A percentile compares a stretch with the other conserved stretches of the same genome.
phyloP scores from a whole-genome alignment of 1,139 yeast genomes.

The Candida sp. region DNA sequence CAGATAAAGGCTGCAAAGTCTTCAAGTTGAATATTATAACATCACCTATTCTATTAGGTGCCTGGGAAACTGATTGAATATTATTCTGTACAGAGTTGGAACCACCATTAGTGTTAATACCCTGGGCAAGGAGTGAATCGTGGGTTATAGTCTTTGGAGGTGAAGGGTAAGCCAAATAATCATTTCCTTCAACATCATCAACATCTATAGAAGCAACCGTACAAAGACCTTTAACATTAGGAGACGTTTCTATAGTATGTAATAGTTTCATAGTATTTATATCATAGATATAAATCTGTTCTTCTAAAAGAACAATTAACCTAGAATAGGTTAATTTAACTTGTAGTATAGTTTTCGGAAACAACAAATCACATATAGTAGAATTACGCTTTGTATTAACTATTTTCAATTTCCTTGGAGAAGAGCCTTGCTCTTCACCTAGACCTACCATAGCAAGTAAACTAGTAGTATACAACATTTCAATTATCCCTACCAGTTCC shows the following conservation, averaged over 20 bases:
- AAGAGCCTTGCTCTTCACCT: slow-evolving; percentile 77
- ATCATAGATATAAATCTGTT: slow-evolving; percentile 87
- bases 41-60: slow-evolving; percentile 70
- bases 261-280: slow-evolving; percentile 82
- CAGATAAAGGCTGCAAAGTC: slow-evolving; percentile 79
- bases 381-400: slow-evolving; percentile 74
- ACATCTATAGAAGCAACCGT: slow-evolving; percentile 60
- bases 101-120: slow-evolving; percentile 46
- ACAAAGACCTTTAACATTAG: slow-evolving; percentile 60
- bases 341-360: slow-evolving; percentile 77
- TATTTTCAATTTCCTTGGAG: slow-evolving; percentile 79
- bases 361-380: slow-evolving; percentile 82
- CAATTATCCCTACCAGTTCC: slow-evolving; percentile 71
- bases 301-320: slow-evolving; percentile 73
- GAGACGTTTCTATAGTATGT: slow-evolving; percentile 83
- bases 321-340: slow-evolving; percentile 76
- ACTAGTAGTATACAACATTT: slow-evolving; percentile 90
- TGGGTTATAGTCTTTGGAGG: slow-evolving; percentile 56
- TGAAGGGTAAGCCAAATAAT: slow-evolving; percentile 84
- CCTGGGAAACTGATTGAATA: slow-evolving; percentile 41
- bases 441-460: slow-evolving; percentile 83
- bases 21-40: slow-evolving; percentile 80
- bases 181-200: slow-evolving; percentile 49
- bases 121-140: slow-evolving; percentile 40
- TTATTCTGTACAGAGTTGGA: slow-evolving; percentile 39